A percentile compares a stretch with the other conserved stretches of the same genome.
These are phyloP conservation scores for Vaccinium myrtillus DNA, from an alignment of 148 eudicot species.

Conservation along the genomic window DNA sequence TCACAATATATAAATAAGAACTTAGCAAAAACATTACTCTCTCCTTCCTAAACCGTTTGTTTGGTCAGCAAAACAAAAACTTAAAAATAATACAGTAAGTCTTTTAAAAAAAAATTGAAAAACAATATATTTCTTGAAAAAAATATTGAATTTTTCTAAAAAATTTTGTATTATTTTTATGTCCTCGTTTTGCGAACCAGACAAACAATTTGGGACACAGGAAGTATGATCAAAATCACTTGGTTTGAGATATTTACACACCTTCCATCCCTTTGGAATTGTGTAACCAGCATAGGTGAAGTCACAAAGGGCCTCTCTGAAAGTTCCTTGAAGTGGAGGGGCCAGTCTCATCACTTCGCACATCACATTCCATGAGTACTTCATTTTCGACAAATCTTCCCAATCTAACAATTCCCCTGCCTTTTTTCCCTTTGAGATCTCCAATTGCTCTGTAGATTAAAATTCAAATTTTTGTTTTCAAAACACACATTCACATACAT, in stretches of 20 bases:
- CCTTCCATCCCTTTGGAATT: slow-evolving; percentile 28
- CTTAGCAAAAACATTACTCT: too few species aligned
- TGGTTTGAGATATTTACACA: neutral
- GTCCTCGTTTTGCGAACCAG: too few species aligned
- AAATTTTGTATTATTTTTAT: too few species aligned
- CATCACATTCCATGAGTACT: slow-evolving; percentile 8
- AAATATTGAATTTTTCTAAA: too few species aligned
- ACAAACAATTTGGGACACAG: too few species aligned
- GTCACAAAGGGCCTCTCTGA: slow-evolving; percentile 19
- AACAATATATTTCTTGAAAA: too few species aligned
- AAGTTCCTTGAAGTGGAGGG: slow-evolving; percentile 26
- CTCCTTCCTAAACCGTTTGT: too few species aligned
- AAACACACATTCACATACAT: neutral
- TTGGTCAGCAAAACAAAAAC: too few species aligned
- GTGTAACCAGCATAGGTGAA: slow-evolving; percentile 26
- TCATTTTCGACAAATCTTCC: slow-evolving; percentile 22
- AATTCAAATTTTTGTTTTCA: too few species aligned
- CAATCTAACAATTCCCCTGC: slow-evolving; percentile 19
- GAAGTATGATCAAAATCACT: neutral
- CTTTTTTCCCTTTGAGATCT: slow-evolving; percentile 11
- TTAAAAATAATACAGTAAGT: too few species aligned
- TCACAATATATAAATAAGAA: neutral
- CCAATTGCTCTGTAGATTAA: slow-evolving; percentile 10
- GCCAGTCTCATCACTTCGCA: slow-evolving; percentile 12
- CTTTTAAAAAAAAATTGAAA: too few species aligned